Evolutionary conservation across 805 yeast genomes (phyloP).

Genomic region (Hanseniaspora hatyaiensis): DNA sequence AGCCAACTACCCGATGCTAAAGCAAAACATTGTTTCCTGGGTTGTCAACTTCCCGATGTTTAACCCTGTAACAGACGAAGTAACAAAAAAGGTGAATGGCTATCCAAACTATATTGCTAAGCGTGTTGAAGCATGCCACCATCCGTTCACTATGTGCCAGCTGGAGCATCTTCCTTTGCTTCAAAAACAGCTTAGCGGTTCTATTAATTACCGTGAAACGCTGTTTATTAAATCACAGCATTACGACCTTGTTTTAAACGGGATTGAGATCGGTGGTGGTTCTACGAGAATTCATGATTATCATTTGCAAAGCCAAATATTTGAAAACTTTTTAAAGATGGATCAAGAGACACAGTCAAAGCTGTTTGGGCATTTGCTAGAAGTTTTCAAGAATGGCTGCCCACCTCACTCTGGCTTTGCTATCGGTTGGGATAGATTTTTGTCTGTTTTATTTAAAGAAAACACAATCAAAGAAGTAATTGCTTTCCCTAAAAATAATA

Average conservation of each 20-base stretch:
- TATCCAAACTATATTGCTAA: slow-evolving; percentile 35
- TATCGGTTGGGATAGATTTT: slow-evolving; percentile 82
- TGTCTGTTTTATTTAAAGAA: slow-evolving; percentile 78
- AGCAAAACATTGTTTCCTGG: slow-evolving; percentile 55
- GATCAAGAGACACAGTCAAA: slow-evolving; percentile 31
- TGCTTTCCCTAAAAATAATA: slow-evolving; percentile 87
- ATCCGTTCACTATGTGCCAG: slow-evolving; percentile 81
- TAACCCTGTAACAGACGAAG: slow-evolving; percentile 41
- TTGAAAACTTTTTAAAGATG: slow-evolving; percentile 53
- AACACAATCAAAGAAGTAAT: slow-evolving; percentile 80
- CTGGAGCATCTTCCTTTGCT: slow-evolving; percentile 1
- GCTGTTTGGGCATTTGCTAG: slow-evolving; percentile 74
- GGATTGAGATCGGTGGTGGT: slow-evolving; percentile 95
- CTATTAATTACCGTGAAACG: slow-evolving; percentile 35
- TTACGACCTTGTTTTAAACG: slow-evolving; percentile 86
- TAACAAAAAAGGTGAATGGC: slow-evolving; percentile 17
- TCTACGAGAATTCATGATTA: slow-evolving; percentile 89
- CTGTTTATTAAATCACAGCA: slow-evolving; percentile 73
- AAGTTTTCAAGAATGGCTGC: slow-evolving; percentile 78
- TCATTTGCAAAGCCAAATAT: slow-evolving; percentile 58
- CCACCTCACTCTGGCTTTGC: slow-evolving; percentile 99
- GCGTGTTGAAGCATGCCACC: slow-evolving; percentile 66
- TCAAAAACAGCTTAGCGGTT: background rate
- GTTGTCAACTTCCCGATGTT: slow-evolving; percentile 87
- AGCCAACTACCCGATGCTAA: slow-evolving; percentile 20